phyloP scores from a whole-genome alignment of 176 grass and related monocot species.

The Microstegium vimineum region DNA sequence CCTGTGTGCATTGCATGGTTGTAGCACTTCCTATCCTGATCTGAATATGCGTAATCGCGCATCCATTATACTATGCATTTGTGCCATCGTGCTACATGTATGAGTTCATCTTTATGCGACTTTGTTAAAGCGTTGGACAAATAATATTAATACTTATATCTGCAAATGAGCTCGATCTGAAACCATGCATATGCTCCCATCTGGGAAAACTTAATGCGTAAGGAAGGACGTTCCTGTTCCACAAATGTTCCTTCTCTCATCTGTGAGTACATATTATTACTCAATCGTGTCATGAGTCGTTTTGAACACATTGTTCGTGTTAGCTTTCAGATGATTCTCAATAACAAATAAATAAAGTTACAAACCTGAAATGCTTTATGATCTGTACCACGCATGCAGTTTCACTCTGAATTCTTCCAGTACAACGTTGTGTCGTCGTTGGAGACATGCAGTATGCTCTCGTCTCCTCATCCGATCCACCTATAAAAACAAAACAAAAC shows the following conservation, averaged over 20 bases:
- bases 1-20: too few relatives aligned
- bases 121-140: neutral
- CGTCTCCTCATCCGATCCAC: neutral
- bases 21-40: neutral
- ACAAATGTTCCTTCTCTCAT: too few relatives aligned
- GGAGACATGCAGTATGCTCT: too few relatives aligned
- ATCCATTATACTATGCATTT: neutral
- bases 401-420: neutral
- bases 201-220: slow-evolving; percentile 15
- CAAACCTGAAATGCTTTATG: neutral
- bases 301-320: neutral
- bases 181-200: neutral
- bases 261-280: too few relatives aligned
- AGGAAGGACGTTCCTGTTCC: slow-evolving; percentile 1
- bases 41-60: neutral
- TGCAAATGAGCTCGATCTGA: neutral
- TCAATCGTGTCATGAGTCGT: neutral
- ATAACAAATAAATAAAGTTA: neutral
- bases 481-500: neutral
- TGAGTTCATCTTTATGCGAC: neutral
- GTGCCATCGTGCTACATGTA: neutral
- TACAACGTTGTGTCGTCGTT: too few relatives aligned
- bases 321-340: neutral
- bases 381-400: neutral
- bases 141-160: neutral